Evolutionary conservation across 495 filamentous ascomycete species (phyloP), one percentile per base, ranked within the genome.

Genomic region (Letharia columbiana): DNA sequence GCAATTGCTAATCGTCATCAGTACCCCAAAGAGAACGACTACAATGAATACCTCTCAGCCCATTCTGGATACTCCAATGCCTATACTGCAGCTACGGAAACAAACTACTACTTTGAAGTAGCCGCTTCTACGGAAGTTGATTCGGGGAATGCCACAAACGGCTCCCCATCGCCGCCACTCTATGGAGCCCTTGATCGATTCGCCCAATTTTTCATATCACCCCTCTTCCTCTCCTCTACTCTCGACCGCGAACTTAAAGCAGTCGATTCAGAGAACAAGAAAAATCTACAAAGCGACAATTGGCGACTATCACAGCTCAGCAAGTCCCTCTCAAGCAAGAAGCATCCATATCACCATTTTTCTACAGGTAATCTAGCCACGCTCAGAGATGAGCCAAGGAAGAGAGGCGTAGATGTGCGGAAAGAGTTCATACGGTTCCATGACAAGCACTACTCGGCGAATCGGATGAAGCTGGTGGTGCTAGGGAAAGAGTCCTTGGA

Each of bases 181-280:
- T 89, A 91, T 71, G 95, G 92, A 13, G 95, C 91, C 15, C 79
- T 98, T 54, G 94, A 99, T 74, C 86, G 93, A 37, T 99, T 99
- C 75, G 91, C 95, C 45, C 94, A 99, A 76, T 99, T 99, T 76
- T 99, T 99, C 78, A 86, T 97, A 67, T 82, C 86, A 35, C 94
- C 94, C 0, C 84, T 99, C 33, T 99, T 98, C 75, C 82, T 97
- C 17, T 85, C 87, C 62, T 91, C 87, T 50, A 96, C 93, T 3
- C 75, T 99, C 50, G 94, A 99, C 69, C 86, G 94, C 40, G 94
- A 99, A 77, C 79, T 99, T 66, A 84, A 80, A 67, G 94, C 94
- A 28, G 94, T 99, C 28, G 94, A 99, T 77, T 98, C 94, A 0
- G 94, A 99, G 74, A 96, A 98, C 77, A 99, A 99, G 82, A 98